Base-by-base conservation (phyloP, 163 green algal species). In the Scenedesmus sp. region DNA sequence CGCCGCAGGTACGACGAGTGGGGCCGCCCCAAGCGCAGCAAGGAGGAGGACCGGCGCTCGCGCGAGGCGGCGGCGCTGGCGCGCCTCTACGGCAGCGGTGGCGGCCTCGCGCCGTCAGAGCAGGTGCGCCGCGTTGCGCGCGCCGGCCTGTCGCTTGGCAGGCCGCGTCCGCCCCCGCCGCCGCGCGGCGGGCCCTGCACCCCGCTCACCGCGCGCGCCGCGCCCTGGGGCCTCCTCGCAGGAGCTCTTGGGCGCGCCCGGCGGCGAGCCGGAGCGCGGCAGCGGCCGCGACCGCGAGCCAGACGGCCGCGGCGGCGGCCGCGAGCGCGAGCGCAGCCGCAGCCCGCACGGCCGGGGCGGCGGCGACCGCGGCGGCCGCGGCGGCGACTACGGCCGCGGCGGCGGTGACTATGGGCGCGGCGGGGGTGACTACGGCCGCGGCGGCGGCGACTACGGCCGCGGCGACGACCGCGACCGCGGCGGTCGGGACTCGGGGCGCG, bases 1-100 rank as follows among this genome's bases (percentile, higher is more conserved):
- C 54, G 51, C 9, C 26, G 60, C 81, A 96, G 90, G 77, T 97
- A 94, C 58, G 93, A 97, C 69, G 93, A 98, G 81, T 97, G 95
- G 87, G 93, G 94, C 24, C 89, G 92, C 39, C 70, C 93, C 84
- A 94, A 96, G 85, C 89, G 94, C 17, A 78, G 74, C 31, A 56
- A 28, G 47, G 82, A 87, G 50, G 73, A 72, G n/a, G 89, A 92
- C 83, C 77, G 85, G 14, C 84, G 83, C 42, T 85, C 85, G 0
- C 82, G 90, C 0, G 90, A 95, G 78, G 78, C 75, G 60, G 92
- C 92, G 17, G 92, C 92, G 1, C 85, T 96, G 47, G 88, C 87
- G 1, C 83, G 92, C 0, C 84, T 96, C 34, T 82, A 84, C 26
- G 85, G 84, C 5, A 36, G 34, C 34, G 5, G 79, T 82, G 26